Conservation (phyloP, 768 basidiomycete genomes). For the Lyophyllum semitale region DNA sequence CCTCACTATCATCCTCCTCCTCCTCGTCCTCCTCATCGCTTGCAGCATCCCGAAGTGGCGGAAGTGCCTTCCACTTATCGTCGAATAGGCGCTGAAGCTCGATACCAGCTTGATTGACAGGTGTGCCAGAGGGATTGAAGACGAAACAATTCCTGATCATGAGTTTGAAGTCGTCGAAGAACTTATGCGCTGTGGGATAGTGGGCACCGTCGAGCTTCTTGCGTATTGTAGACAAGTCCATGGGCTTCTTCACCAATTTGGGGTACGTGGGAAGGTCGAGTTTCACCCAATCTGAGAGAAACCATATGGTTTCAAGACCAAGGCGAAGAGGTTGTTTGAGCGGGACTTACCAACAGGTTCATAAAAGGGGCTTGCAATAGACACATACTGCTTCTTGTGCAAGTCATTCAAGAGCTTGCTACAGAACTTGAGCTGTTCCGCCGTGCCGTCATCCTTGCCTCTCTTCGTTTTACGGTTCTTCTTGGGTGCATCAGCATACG, state of each 20-base stretch:
- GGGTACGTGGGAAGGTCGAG: slow-evolving; percentile 84
- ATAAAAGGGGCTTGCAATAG: slow-evolving; percentile 81
- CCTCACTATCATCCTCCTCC: slow-evolving; percentile 68
- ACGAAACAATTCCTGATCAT: slow-evolving; percentile 93
- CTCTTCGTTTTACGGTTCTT: slow-evolving; percentile 65
- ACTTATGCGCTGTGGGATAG: slow-evolving; percentile 77
- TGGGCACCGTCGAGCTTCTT: slow-evolving; percentile 77
- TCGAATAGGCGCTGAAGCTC: slow-evolving; percentile 88
- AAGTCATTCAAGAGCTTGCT: slow-evolving; percentile 73
- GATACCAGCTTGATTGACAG: slow-evolving; percentile 84
- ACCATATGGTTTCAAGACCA: slow-evolving; percentile 9
- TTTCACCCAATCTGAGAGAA: slow-evolving; percentile 65
- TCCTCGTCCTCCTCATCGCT: slow-evolving; percentile 70
- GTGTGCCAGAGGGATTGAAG: slow-evolving; percentile 89
- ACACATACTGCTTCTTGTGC: slow-evolving; percentile 75
- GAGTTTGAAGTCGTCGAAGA: slow-evolving; percentile 89
- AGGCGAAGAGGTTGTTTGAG: not conserved
- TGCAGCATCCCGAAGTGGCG: slow-evolving; percentile 53
- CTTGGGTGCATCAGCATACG: slow-evolving; percentile 78
- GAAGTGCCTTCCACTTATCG: slow-evolving; percentile 86
- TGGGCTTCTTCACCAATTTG: slow-evolving; percentile 89
- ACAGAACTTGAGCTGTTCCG: slow-evolving; percentile 86
- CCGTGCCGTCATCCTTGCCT: slow-evolving; percentile 64
- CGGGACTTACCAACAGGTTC: slow-evolving; percentile 84
- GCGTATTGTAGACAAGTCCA: slow-evolving; percentile 91